Evolutionary conservation across 2,329 filamentous ascomycete genomes (phyloP).

Genomic region (Fusarium foetens): DNA sequence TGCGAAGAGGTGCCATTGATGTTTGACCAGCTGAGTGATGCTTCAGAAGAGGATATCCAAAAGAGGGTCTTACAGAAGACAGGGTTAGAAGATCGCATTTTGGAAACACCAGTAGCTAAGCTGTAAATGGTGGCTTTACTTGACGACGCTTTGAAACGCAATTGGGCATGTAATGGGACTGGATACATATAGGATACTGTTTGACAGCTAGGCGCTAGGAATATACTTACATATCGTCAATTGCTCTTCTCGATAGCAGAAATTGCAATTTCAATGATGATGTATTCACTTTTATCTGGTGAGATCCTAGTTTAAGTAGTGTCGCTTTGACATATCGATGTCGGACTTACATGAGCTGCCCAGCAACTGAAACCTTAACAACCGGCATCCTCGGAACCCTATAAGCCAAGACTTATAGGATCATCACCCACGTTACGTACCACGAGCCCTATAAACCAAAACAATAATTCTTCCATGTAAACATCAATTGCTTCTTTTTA

Average conservation of each 20-base stretch:
- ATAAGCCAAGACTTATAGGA: background rate
- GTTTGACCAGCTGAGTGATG: conserved; percentile 55
- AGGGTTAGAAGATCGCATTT: conserved; percentile 19
- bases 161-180: background rate
- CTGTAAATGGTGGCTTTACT: conserved; percentile 36
- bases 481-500: background rate
- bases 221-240: background rate
- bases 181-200: background rate
- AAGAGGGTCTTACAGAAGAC: conserved; percentile 50
- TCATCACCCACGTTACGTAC: background rate
- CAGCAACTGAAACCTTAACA: conserved; percentile 13
- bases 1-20: conserved; percentile 60
- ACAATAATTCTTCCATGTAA: background rate
- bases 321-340: background rate
- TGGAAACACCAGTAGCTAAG: conserved; percentile 41
- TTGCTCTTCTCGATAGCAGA: background rate
- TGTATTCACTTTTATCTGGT: background rate
- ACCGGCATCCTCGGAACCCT: conserved; percentile 21
- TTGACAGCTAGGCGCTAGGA: background rate
- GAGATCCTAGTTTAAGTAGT: background rate
- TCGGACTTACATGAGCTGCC: background rate
- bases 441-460: background rate
- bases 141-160: background rate
- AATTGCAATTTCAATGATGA: background rate
- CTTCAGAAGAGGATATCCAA: conserved; percentile 56